phyloP scores from a whole-genome alignment of 2,329 filamentous ascomycete genomes.

The Cladobotryum mycophilum region DNA sequence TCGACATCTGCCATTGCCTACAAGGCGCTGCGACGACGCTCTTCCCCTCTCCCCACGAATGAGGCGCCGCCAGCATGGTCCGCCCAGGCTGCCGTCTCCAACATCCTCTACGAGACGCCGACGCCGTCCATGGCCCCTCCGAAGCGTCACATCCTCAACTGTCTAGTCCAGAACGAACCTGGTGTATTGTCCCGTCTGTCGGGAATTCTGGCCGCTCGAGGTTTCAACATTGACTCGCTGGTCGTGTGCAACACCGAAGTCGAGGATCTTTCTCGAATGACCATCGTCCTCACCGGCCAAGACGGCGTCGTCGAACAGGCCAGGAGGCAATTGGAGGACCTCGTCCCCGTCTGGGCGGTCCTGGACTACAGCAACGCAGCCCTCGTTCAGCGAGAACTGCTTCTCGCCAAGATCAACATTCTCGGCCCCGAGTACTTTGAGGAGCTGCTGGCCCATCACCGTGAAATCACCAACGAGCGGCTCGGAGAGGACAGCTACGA shows the following conservation, averaged over 20 bases:
- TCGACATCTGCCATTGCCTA: constrained; percentile 94
- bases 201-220: constrained; percentile 88
- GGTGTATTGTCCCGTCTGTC: constrained; percentile 95
- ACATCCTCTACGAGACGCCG: constrained; percentile 98
- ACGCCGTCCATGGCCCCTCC: constrained; percentile 74
- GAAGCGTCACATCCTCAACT: constrained; percentile 96
- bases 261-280: constrained; percentile 95
- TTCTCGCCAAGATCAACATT: constrained; percentile 94
- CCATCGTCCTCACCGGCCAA: constrained; percentile 92
- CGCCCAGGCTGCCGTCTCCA: constrained; percentile 90
- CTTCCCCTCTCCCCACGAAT: constrained; percentile 74
- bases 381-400: constrained; percentile 88
- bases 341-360: constrained; percentile 97
- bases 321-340: constrained; percentile 86
- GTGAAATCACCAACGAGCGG: constrained; percentile 64
- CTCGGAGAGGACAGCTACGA: constrained; percentile 40
- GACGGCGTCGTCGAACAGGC: constrained; percentile 98
- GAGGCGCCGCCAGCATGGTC: constrained; percentile 74
- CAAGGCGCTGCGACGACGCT: constrained; percentile 90
- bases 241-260: constrained; percentile 98
- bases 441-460: constrained; percentile 90
- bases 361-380: constrained; percentile 91
- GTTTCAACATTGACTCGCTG: constrained; percentile 98
- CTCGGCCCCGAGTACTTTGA: constrained; percentile 97
- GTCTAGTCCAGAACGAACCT: constrained; percentile 96